Percentiles rank a stretch among this genome's conserved stretches.
phyloP scores from a whole-genome alignment of 2,329 filamentous ascomycete genomes.

The Aureobasidium vineae region DNA sequence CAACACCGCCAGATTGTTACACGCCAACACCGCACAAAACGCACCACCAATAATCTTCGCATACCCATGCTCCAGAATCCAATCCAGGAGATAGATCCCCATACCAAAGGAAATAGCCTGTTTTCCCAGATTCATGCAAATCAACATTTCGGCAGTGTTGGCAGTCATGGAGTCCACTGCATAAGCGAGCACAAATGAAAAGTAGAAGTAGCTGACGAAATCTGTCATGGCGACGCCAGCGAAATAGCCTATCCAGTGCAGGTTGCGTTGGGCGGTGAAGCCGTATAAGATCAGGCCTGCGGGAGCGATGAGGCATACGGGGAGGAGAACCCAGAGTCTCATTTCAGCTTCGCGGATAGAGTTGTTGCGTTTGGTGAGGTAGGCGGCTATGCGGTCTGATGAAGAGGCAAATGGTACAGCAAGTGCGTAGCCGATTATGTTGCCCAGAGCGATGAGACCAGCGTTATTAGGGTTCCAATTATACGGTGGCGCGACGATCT shows the following conservation, averaged over 20 bases:
- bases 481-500: constrained; percentile 39
- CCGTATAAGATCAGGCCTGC: constrained; percentile 41
- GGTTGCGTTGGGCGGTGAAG: constrained; percentile 36
- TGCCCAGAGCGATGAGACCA: constrained; percentile 39
- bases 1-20: constrained; percentile 39
- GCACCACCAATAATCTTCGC: constrained; percentile 40
- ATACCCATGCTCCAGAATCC: constrained; percentile 39
- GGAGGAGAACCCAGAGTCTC: constrained; percentile 38
- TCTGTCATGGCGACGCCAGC: constrained; percentile 40
- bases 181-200: constrained; percentile 57
- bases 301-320: constrained; percentile 40
- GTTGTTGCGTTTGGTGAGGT: constrained; percentile 35
- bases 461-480: constrained; percentile 37
- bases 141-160: constrained; percentile 63
- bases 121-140: constrained; percentile 42
- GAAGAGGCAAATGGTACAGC: constrained; percentile 38
- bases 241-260: constrained; percentile 43
- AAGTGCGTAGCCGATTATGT: constrained; percentile 39
- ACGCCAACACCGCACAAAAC: constrained; percentile 38
- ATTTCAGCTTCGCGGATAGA: constrained; percentile 38
- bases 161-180: constrained; percentile 59
- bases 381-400: constrained; percentile 36
- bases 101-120: constrained; percentile 41
- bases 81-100: constrained; percentile 40
- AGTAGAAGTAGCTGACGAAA: constrained; percentile 40